These are phyloP conservation scores for Fusarium sp. DNA, from an alignment of 2,329 filamentous ascomycete species.

Conservation along the genomic window DNA sequence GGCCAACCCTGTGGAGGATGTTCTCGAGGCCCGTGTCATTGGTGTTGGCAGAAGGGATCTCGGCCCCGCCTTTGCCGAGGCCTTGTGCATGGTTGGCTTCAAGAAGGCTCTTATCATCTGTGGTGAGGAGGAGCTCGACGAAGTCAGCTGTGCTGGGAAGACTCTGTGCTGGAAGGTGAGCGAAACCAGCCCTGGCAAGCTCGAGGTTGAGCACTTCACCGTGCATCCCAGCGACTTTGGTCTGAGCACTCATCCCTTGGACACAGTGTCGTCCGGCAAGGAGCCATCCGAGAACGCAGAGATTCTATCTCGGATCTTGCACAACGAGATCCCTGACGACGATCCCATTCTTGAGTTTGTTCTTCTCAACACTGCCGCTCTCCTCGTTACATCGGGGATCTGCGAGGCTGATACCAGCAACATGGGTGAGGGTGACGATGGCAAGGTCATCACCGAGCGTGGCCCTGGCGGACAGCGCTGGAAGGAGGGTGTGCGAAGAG, in stretches of 20 bases:
- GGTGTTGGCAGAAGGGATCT: slow-evolving; percentile 91
- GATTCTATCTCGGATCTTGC: slow-evolving; percentile 83
- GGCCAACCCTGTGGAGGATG: slow-evolving; percentile 87
- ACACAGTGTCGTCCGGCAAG: slow-evolving; percentile 85
- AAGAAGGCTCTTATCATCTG: slow-evolving; percentile 92
- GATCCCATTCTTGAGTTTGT: slow-evolving; percentile 94
- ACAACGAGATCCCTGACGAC: slow-evolving; percentile 77
- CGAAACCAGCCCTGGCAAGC: slow-evolving; percentile 57
- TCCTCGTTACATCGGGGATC: slow-evolving; percentile 87
- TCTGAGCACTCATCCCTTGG: slow-evolving; percentile 78
- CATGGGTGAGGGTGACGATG: slow-evolving; percentile 85
- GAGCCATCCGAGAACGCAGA: slow-evolving; percentile 88
- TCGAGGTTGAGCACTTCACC: slow-evolving; percentile 80
- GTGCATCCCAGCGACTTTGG: slow-evolving; percentile 91
- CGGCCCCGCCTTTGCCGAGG: slow-evolving; percentile 89
- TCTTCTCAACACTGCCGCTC: slow-evolving; percentile 89
- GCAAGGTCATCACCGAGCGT: slow-evolving; percentile 81
- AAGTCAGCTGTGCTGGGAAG: slow-evolving; percentile 89
- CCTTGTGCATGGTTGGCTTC: slow-evolving; percentile 79
- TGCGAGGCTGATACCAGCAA: slow-evolving; percentile 85
- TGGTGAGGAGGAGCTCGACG: slow-evolving; percentile 93
- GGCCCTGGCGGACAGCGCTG: slow-evolving; percentile 90
- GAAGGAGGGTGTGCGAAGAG: slow-evolving; percentile 93
- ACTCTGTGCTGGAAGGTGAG: slow-evolving; percentile 90
- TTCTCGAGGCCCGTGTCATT: slow-evolving; percentile 90